These are phyloP conservation scores for Vigna nakashimae DNA, from an alignment of 306 rosid genomes.

Conservation along the genomic window DNA sequence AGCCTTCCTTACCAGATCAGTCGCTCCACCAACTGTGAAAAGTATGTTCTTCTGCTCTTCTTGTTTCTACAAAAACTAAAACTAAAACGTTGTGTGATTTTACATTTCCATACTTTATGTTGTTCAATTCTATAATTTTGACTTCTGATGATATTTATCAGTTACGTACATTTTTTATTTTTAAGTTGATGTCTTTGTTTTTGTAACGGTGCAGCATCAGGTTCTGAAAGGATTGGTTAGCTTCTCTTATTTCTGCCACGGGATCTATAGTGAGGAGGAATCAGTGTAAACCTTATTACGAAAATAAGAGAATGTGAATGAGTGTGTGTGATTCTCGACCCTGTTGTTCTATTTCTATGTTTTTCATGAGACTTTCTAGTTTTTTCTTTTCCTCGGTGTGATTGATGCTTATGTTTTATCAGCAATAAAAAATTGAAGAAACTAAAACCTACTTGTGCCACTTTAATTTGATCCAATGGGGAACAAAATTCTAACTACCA, in stretches of 20 bases:
- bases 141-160: too few relatives aligned
- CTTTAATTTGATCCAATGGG: too few relatives aligned
- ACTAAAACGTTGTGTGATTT: too few relatives aligned
- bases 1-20: slow-evolving; percentile 60
- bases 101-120: too few relatives aligned
- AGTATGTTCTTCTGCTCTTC: neutral
- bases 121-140: too few relatives aligned
- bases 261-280: neutral
- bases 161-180: too few relatives aligned
- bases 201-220: slow-evolving; percentile 7
- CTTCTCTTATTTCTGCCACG: neutral
- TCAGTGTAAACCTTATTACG: neutral
- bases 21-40: slow-evolving; percentile 52
- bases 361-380: neutral
- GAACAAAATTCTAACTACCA: too few relatives aligned
- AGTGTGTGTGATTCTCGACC: neutral
- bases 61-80: too few relatives aligned
- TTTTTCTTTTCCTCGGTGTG: neutral
- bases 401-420: too few relatives aligned
- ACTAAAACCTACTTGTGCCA: too few relatives aligned
- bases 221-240: neutral
- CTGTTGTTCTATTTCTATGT: neutral
- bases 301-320: neutral
- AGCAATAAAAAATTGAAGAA: too few relatives aligned
- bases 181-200: neutral